Conservation (phyloP, 78 protist species). For the Mastigamoeba balamuthi region DNA sequence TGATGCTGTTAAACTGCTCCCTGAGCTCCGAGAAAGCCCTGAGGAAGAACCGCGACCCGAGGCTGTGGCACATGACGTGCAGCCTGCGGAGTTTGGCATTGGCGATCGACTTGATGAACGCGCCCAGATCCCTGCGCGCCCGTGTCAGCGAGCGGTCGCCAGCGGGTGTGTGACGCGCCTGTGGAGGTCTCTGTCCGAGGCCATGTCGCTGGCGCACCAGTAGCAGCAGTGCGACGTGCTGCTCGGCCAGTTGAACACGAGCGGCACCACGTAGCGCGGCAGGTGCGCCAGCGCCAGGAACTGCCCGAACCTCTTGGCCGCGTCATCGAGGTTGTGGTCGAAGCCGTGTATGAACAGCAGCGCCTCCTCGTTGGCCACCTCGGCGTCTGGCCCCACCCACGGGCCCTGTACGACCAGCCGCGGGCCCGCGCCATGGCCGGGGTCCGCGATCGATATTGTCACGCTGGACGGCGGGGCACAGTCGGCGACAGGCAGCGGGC, state of each 20-base stretch:
- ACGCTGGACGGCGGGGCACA: too few relatives aligned
- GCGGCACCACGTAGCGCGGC: slow-evolving; percentile 37
- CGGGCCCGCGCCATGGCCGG: too few relatives aligned
- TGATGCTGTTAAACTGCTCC: slow-evolving; percentile 17
- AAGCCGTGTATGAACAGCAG: slow-evolving; percentile 54
- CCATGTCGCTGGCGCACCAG: slow-evolving; percentile 35
- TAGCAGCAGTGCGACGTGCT: slow-evolving; percentile 20
- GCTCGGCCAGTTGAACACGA: slow-evolving; percentile 57
- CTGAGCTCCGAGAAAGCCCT: slow-evolving; percentile 16
- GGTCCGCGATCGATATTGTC: too few relatives aligned
- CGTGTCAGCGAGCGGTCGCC: too few relatives aligned
- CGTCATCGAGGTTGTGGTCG: slow-evolving; percentile 33
- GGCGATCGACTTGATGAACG: slow-evolving; percentile 15
- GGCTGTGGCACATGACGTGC: slow-evolving; percentile 37
- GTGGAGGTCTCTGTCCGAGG: slow-evolving; percentile 21
- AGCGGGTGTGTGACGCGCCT: too few relatives aligned
- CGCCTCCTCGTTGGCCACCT: too few relatives aligned
- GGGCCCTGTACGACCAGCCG: too few relatives aligned
- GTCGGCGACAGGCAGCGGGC: too few relatives aligned
- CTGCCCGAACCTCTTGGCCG: slow-evolving; percentile 41
- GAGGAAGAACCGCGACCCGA: slow-evolving; percentile 38
- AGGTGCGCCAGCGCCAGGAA: slow-evolving; percentile 51
- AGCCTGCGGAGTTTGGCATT: slow-evolving; percentile 25
- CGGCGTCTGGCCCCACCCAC: too few relatives aligned
- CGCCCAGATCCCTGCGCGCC: slow-evolving; percentile 32